Evolutionary conservation across 805 yeast genomes (phyloP), one percentile per base, ranked within the genome.

Genomic region (Candida quercuum): DNA sequence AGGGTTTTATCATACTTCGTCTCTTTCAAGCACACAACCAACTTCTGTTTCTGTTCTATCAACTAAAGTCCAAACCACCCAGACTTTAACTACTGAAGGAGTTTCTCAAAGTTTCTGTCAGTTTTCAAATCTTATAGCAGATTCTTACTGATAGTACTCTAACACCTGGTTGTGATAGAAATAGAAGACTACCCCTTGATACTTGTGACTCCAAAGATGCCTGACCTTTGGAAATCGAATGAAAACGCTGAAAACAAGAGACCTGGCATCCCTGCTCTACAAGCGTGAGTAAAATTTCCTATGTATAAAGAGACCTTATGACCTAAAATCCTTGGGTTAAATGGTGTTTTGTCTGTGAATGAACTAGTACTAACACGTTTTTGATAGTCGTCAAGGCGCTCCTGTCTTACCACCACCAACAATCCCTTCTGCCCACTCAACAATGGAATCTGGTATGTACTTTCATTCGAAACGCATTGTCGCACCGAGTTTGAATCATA

Each of bases 331-430:
- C n/a, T n/a, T n/a, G n/a, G n/a, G n/a, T n/a, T n/a, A n/a, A n/a
- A n/a, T n/a, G n/a, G n/a, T n/a, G n/a, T n/a, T n/a, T n/a, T n/a
- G n/a, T n/a, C n/a, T n/a, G n/a, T n/a, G n/a, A n/a, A n/a, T n/a
- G n/a, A n/a, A n/a, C 29, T 26, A 8, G 6, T 38, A 42, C 44
- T 42, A 42, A 33, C 45, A 10, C 16, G n/a, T 26, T 22, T 21
- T 20, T 19, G 35, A n/a, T 43, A 74, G 79, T 47, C 78, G 76
- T 51, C 80, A 72, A 55, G 44, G 61, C 34, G 76, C 78, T 6
- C 80, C 80, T 10, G 78, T 75, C 14, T 63, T 76, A 43, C 81
- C 81, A 6, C 80, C 81, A 11, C 81, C 81, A 14, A 74, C 75
- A 10, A 40, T 51, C 3, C 43, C 50, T 11, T 52, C 55, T 10